phyloP scores from a whole-genome alignment of 768 basidiomycete genomes.

The Paxillus involutus region DNA sequence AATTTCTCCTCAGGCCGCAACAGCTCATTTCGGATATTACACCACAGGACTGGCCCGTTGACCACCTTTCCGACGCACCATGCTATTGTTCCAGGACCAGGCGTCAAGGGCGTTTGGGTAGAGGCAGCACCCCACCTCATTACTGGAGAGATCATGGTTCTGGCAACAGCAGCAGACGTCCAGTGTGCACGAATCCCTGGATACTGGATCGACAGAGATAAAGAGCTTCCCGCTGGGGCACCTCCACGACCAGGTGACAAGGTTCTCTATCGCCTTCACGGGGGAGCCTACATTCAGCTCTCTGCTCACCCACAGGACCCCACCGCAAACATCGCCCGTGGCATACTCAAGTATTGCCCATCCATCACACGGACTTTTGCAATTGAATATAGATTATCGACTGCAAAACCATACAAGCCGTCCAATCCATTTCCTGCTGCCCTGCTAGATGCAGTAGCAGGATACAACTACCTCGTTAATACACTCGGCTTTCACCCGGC shows the following conservation, averaged over 20 bases:
- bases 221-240: slow-evolving; percentile 13
- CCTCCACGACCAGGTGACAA: slow-evolving; percentile 29
- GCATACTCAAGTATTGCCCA: slow-evolving; percentile 13
- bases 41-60: slow-evolving; percentile 18
- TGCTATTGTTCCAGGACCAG: slow-evolving; percentile 18
- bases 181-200: slow-evolving; percentile 31
- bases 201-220: slow-evolving; percentile 34
- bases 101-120: slow-evolving; percentile 34
- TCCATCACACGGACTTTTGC: slow-evolving; percentile 31
- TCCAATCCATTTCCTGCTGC: slow-evolving; percentile 51
- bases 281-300: slow-evolving; percentile 26
- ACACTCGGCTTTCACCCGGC: slow-evolving; percentile 38
- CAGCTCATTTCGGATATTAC: background rate
- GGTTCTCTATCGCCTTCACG: slow-evolving; percentile 35
- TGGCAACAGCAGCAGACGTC: slow-evolving; percentile 30
- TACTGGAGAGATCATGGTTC: slow-evolving; percentile 26
- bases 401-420: slow-evolving; percentile 23
- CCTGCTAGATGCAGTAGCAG: slow-evolving; percentile 50
- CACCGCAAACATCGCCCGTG: slow-evolving; percentile 22
- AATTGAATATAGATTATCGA: slow-evolving; percentile 50
- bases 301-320: slow-evolving; percentile 28
- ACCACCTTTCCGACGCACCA: slow-evolving; percentile 19
- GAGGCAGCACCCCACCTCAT: slow-evolving; percentile 33
- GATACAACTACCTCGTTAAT: slow-evolving; percentile 49
- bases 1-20: background rate